These are phyloP conservation scores for Debaryomyces subglobosus DNA, from an alignment of 1,139 yeast genomes.

Conservation along the genomic window DNA sequence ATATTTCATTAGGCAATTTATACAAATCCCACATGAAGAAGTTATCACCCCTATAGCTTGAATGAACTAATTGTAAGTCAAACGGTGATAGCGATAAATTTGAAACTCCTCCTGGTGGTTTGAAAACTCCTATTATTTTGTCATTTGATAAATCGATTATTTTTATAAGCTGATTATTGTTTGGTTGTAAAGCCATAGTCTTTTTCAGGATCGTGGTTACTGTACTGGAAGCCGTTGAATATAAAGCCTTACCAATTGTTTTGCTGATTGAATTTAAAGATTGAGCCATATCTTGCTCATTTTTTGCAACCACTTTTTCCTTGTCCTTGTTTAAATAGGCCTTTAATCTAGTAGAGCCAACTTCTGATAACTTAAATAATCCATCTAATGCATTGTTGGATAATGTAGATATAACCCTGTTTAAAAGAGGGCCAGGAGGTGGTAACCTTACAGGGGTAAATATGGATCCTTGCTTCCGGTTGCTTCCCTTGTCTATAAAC, in stretches of 20 bases:
- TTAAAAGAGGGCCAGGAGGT: slow-evolving; percentile 46
- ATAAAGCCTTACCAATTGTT: slow-evolving; percentile 35
- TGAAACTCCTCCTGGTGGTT: slow-evolving; percentile 67
- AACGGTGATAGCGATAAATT: slow-evolving; percentile 63
- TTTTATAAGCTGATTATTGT: slow-evolving; percentile 40
- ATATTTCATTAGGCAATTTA: slow-evolving; percentile 52
- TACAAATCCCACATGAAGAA: slow-evolving; percentile 68
- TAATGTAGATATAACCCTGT: slow-evolving; percentile 49
- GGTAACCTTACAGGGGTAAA: slow-evolving; percentile 53
- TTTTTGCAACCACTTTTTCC: slow-evolving; percentile 12
- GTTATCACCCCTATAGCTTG: slow-evolving; percentile 61
- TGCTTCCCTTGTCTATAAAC: slow-evolving; percentile 7
- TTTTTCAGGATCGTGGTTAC: slow-evolving; percentile 35
- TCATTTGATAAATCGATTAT: slow-evolving; percentile 52
- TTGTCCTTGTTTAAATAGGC: slow-evolving; percentile 33
- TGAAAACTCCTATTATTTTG: slow-evolving; percentile 52
- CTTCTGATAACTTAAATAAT: slow-evolving; percentile 50
- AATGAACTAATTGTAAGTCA: slow-evolving; percentile 62
- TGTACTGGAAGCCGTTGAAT: slow-evolving; percentile 40
- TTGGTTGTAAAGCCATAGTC: slow-evolving; percentile 26
- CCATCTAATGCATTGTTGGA: slow-evolving; percentile 61
- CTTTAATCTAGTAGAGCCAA: slow-evolving; percentile 47
- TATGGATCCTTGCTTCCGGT: slow-evolving; percentile 9
- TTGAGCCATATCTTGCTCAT: slow-evolving; percentile 18
- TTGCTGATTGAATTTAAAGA: slow-evolving; percentile 36